Conservation (phyloP, 768 basidiomycete genomes). For the Nidularia pulvinata region DNA sequence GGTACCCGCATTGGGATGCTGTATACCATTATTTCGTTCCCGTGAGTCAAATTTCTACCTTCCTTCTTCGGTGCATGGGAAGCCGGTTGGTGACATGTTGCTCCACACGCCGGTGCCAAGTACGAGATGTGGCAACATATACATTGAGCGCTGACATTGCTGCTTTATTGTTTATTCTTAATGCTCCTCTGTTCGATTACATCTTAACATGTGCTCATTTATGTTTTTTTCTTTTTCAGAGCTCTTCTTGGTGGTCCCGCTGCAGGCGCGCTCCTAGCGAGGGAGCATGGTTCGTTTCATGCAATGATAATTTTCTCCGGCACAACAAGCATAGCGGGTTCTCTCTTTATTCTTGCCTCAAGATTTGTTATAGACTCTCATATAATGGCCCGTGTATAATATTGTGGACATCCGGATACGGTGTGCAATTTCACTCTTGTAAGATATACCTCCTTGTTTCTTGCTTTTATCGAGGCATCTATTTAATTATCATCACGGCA, state of each 20-base stretch:
- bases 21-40: conserved; percentile 65
- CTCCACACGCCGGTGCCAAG: background rate
- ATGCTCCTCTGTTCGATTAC: background rate
- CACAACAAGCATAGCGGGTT: conserved; percentile 55
- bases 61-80: background rate
- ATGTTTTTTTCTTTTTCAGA: conserved; percentile 24
- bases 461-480: no score
- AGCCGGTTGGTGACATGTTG: background rate
- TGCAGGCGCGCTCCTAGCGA: conserved; percentile 56
- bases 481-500: no score
- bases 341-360: conserved; percentile 51
- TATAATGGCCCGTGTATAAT: conserved; percentile 45
- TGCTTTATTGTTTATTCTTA: background rate
- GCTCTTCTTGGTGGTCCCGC: conserved; percentile 64
- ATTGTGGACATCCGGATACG: background rate
- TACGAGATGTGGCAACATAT: background rate
- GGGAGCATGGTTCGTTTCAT: conserved; percentile 39
- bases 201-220: conserved; percentile 1
- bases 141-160: background rate
- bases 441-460: no score
- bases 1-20: conserved; percentile 65
- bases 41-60: conserved; percentile 45
- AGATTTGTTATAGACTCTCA: conserved; percentile 41
- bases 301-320: conserved; percentile 64
- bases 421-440: no score